These are phyloP conservation scores for Backusella psychrophila DNA, from an alignment of 192 early-diverging fungal genomes.

Conservation along the genomic window DNA sequence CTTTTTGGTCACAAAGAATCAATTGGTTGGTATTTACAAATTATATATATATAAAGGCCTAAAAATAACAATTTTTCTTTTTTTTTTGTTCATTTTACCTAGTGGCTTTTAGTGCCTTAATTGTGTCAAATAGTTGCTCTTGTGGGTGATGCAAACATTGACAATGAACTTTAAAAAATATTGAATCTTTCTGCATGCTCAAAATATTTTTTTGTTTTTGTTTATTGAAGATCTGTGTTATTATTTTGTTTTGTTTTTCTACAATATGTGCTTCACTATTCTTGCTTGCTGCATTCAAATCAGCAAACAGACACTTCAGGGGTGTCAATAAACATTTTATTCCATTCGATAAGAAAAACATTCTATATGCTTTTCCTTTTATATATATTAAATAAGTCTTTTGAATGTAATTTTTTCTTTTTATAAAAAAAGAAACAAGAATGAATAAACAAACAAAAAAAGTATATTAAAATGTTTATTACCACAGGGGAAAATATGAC, in stretches of 20 bases:
- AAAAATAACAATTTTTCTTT: neutral
- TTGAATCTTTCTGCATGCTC: neutral
- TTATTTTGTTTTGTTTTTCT: neutral
- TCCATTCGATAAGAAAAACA: neutral
- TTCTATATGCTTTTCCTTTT: neutral
- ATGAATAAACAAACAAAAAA: neutral
- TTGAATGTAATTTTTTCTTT: neutral
- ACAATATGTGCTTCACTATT: neutral
- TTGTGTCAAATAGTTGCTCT: neutral
- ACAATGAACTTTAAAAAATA: neutral
- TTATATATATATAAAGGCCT: neutral
- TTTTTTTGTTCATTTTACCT: neutral
- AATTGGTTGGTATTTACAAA: neutral
- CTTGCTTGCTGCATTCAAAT: neutral
- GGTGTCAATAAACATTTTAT: neutral
- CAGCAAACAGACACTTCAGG: neutral
- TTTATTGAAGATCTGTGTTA: neutral
- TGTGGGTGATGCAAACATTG: neutral
- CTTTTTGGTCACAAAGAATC: neutral
- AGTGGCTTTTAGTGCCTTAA: neutral
- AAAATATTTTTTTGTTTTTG: neutral
- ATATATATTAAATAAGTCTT: neutral
- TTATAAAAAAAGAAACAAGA: neutral
- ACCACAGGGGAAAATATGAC: neutral
- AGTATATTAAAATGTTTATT: conserved; percentile 1